These are phyloP conservation scores for Fraxinus cuspidata DNA, from an alignment of 257 asterid species.

Conservation along the genomic window DNA sequence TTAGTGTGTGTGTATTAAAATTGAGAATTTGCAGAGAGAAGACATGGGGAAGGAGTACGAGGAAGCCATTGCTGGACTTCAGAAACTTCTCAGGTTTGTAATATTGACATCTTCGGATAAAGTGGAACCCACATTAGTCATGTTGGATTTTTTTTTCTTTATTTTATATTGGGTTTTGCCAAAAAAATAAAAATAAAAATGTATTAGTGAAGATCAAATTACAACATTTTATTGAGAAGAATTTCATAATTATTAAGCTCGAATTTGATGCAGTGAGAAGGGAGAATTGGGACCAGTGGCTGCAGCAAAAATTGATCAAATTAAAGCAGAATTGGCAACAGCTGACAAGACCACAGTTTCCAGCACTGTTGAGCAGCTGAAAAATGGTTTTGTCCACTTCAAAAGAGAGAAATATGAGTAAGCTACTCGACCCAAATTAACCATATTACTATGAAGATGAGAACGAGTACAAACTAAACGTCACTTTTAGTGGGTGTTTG, in stretches of 20 bases:
- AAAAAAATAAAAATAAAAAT: too few species aligned
- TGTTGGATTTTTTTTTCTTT: background rate
- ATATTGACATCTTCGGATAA: background rate
- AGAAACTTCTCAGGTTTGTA: constrained; percentile 78
- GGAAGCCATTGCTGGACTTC: constrained; percentile 78
- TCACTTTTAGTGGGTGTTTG: too few species aligned
- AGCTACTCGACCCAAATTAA: constrained; percentile 17
- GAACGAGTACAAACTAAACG: background rate
- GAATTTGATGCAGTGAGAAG: constrained; percentile 61
- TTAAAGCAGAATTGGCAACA: constrained; percentile 67
- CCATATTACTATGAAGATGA: too few species aligned
- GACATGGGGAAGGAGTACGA: constrained; percentile 76
- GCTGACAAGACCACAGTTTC: constrained; percentile 34
- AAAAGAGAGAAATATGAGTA: constrained; percentile 90
- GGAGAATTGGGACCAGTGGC: constrained; percentile 76
- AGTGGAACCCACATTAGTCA: background rate
- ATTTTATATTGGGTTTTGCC: too few species aligned
- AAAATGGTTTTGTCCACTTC: constrained; percentile 75
- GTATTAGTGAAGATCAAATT: background rate
- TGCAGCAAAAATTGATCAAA: constrained; percentile 65
- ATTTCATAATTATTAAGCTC: background rate
- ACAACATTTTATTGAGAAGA: background rate
- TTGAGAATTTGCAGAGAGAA: constrained; percentile 61
- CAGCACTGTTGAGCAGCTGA: constrained; percentile 62
- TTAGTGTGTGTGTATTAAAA: background rate